Percentiles rank a stretch among this genome's conserved stretches.
Conservation (phyloP, 164 flowering plant species). For the grape (Vitis vinifera) region ASM3070453v1 NC_081821.1:1418001-1418500, state of each 20-base stretch:
- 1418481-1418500: constrained; percentile 69
- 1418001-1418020: neutral
- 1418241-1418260: constrained; percentile 79
- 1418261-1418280: constrained; percentile 87
- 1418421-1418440: constrained; percentile 13
- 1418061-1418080: neutral
- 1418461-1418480: constrained; percentile 57
- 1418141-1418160: constrained; percentile 86
- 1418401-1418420: constrained; percentile 7
- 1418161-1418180: constrained; percentile 88
- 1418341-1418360: constrained; percentile 81
- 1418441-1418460: constrained; percentile 21
- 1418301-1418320: constrained; percentile 77
- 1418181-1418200: constrained; percentile 44
- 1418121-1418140: constrained; percentile 44
- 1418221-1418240: constrained; percentile 66
- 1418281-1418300: constrained; percentile 89
- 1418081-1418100: neutral
- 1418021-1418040: constrained; percentile 15
- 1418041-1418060: constrained; percentile 9
- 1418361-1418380: constrained; percentile 79
- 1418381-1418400: constrained; percentile 45
- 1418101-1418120: neutral
- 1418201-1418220: constrained; percentile 73
- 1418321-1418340: constrained; percentile 94